Percentiles rank a stretch among this genome's conserved stretches.
These are phyloP conservation scores for Tetracentron sinense DNA, from an alignment of 164 flowering plant species.

Conservation along the genomic window DNA sequence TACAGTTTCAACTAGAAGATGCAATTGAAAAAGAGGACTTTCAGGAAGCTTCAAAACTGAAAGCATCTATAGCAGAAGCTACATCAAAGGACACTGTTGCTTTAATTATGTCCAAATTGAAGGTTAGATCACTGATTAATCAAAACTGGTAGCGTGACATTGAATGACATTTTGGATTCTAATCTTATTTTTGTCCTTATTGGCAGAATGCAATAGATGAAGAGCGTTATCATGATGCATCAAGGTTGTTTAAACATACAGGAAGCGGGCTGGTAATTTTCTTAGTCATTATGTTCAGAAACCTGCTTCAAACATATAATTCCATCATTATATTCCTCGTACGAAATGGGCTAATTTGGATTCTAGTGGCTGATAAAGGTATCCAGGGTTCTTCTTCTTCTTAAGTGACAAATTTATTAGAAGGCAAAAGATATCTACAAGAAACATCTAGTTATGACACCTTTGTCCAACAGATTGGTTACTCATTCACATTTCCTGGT, in stretches of 20 bases:
- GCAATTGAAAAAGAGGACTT: slow-evolving; percentile 95
- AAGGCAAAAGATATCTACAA: not conserved
- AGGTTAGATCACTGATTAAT: slow-evolving; percentile 39
- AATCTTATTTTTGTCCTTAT: slow-evolving; percentile 9
- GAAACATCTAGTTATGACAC: too few relatives aligned
- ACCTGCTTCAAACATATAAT: not conserved
- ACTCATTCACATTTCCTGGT: too few relatives aligned
- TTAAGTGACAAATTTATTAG: not conserved
- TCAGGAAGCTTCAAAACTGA: slow-evolving; percentile 73
- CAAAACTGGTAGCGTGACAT: not conserved
- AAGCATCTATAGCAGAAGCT: slow-evolving; percentile 68
- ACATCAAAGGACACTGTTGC: slow-evolving; percentile 71
- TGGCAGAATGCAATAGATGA: slow-evolving; percentile 75
- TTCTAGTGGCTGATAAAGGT: not conserved
- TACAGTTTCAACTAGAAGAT: slow-evolving; percentile 91
- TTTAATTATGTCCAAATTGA: slow-evolving; percentile 73
- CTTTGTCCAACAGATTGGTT: too few relatives aligned
- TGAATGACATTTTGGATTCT: slow-evolving; percentile 1
- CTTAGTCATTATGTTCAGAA: not conserved
- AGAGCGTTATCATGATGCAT: slow-evolving; percentile 95
- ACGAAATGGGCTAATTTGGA: not conserved
- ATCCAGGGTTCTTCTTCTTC: not conserved
- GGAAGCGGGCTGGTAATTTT: slow-evolving; percentile 83
- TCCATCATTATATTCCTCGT: not conserved
- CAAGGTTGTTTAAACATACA: slow-evolving; percentile 59